Base-by-base conservation (phyloP, 176 grass and related monocot genomes). In the Avena eriantha region DNA sequence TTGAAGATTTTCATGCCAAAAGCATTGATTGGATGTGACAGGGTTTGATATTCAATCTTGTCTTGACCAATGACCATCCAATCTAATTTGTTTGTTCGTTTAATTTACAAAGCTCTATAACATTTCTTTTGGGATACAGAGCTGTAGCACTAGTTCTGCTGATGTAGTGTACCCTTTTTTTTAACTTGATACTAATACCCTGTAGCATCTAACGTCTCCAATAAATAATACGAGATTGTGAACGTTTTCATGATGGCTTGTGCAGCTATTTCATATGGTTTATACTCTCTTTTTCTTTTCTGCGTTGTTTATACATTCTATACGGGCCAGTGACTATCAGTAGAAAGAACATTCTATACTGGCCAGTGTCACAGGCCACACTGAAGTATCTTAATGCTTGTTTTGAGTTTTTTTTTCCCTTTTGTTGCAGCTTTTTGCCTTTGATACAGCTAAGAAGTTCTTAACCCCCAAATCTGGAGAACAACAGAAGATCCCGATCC, bases 401-500 rank as follows among this genome's bases (percentile, higher is more conserved):
- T 63, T 88, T 81, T 60, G 9, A 63, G 39, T 12, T 3, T n/a
- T 71, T 55, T 48, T 75, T 43, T 34, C 11, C 53, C 17, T 43
- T 24, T 56, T 18, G 9, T 36, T 80, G 69, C 87, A 98, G 91
- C 86, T 94, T 60, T 95, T 93, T 80, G 88, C 91, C 80, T 98
- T 88, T 89, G 93, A 98, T 89, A 93, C 96, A 18, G 91, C 87
- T 58, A 91, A 98, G 33, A 92, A 98, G 33, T 70, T 92, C 81
- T 85, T 98, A 82, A 90, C 91, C 5, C 88, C 96, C 4, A 98
- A 98, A 79, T 78, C 80, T 35, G 91, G 81, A 45, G 88, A 98
- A 55, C 73, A 83, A 57, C 69, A 76, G 23, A 98, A 91, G 80
- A 73, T 98, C 45, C 93, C 55, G 31, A 24, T 98, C 26, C 93